A percentile compares a stretch with the other conserved stretches of the same genome.
These are phyloP conservation scores for Phytophthora constricta DNA, from an alignment of 352 stramenopile species.

Conservation along the genomic window DNA sequence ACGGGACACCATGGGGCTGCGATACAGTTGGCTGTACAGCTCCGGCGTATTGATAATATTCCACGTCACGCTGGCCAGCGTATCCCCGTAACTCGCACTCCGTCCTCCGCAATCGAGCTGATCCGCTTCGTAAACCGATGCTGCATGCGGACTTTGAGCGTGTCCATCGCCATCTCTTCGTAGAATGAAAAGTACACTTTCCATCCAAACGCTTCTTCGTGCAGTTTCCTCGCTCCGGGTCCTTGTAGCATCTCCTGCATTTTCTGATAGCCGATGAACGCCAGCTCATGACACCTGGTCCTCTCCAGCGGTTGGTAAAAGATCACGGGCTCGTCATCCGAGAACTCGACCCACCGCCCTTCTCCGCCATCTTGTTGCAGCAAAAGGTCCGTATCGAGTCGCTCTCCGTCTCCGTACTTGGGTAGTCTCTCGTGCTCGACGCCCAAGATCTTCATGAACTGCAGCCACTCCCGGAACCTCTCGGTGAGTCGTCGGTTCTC, in stretches of 20 bases:
- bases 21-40: constrained; percentile 50
- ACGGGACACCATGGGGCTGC: constrained; percentile 44
- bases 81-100: constrained; percentile 40
- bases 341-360: constrained; percentile 35
- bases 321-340: constrained; percentile 30
- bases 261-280: constrained; percentile 27
- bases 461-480: constrained; percentile 29
- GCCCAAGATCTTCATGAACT: constrained; percentile 31
- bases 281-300: constrained; percentile 31
- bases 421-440: constrained; percentile 26
- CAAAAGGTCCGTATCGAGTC: not conserved
- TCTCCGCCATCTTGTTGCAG: constrained; percentile 21
- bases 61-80: constrained; percentile 41
- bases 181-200: constrained; percentile 42
- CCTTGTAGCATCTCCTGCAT: constrained; percentile 35
- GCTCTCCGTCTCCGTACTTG: not conserved
- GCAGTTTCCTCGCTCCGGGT: constrained; percentile 25
- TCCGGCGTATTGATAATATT: constrained; percentile 45
- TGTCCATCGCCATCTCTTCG: constrained; percentile 1
- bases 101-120: constrained; percentile 25
- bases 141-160: constrained; percentile 34
- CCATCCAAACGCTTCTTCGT: constrained; percentile 43
- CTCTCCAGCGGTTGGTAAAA: constrained; percentile 36
- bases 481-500: constrained; percentile 35
- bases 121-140: constrained; percentile 49